phyloP scores from a whole-genome alignment of 1,139 yeast species.

The Kluyveromyces sp. region DNA sequence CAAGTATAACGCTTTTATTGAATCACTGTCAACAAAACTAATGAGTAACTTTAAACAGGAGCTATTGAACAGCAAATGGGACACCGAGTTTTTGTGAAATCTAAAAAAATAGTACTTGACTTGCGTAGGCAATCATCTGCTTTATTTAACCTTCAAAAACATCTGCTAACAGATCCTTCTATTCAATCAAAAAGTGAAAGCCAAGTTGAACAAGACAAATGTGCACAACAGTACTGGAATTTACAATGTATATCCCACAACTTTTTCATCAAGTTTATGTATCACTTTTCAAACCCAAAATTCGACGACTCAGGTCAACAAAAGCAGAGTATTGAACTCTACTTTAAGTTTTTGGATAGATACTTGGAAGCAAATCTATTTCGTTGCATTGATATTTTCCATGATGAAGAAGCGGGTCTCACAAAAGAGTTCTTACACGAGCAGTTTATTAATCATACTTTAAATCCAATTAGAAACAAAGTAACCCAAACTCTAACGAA shows the following conservation, averaged over 20 bases:
- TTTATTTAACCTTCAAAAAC: slow-evolving; percentile 36
- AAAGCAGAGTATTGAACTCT: slow-evolving; percentile 39
- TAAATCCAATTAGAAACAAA: slow-evolving; percentile 28
- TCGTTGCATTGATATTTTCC: slow-evolving; percentile 26
- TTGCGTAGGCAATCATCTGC: slow-evolving; percentile 17
- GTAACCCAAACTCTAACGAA: slow-evolving; percentile 28
- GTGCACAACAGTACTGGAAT: slow-evolving; percentile 39
- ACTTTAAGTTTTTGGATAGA: slow-evolving; percentile 48
- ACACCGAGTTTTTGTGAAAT: slow-evolving; percentile 15
- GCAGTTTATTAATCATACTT: slow-evolving; percentile 31
- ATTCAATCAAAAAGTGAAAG: slow-evolving; percentile 32
- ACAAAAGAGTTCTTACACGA: slow-evolving; percentile 22
- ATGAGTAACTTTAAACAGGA: slow-evolving; percentile 7
- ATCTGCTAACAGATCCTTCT: slow-evolving; percentile 27
- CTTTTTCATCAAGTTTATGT: slow-evolving; percentile 55
- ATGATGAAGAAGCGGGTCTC: slow-evolving; percentile 19
- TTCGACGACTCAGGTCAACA: slow-evolving; percentile 8
- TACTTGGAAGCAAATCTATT: slow-evolving; percentile 27
- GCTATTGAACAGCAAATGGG: slow-evolving; percentile 24
- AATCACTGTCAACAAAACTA: slow-evolving; percentile 13
- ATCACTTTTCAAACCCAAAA: slow-evolving; percentile 54
- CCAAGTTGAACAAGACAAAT: too few species aligned
- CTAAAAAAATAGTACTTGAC: slow-evolving; percentile 10
- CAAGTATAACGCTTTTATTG: slow-evolving; percentile 12
- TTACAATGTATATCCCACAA: slow-evolving; percentile 50